Evolutionary conservation across 176 grass and related monocot genomes (phyloP).

Genomic region (Ensete glaucum): DNA sequence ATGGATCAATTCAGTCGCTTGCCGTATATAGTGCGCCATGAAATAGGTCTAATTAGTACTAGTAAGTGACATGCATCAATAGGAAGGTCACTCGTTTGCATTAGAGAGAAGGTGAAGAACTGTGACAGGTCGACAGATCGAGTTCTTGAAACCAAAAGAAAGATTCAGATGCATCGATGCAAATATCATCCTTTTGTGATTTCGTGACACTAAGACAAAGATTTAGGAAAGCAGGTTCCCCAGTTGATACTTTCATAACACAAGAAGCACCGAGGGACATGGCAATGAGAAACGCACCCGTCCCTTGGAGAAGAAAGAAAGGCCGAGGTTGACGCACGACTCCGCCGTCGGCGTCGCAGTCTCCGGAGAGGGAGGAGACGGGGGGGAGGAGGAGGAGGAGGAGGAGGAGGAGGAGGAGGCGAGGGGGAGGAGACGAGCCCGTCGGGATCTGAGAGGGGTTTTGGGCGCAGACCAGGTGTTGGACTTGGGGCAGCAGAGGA

Average conservation of each 20-base stretch:
- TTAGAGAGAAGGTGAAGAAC: too few species aligned
- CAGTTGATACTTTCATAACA: background rate
- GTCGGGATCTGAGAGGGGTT: constrained; percentile 4
- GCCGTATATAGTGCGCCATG: too few species aligned
- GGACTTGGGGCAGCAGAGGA: constrained; percentile 17
- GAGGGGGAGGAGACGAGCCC: constrained; percentile 19
- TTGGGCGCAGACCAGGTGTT: background rate
- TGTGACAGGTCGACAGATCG: too few species aligned
- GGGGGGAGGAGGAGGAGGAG: constrained; percentile 29
- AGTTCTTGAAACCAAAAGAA: background rate
- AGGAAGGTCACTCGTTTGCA: too few species aligned
- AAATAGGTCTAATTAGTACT: too few species aligned
- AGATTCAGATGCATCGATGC: background rate
- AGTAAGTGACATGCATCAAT: too few species aligned
- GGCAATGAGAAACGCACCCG: constrained; percentile 28
- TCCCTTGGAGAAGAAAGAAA: constrained; percentile 81
- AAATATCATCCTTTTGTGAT: background rate
- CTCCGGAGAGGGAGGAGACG: constrained; percentile 32
- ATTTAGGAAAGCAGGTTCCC: background rate
- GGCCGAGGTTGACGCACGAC: constrained; percentile 75
- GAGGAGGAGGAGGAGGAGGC: constrained; percentile 40
- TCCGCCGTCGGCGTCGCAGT: constrained; percentile 43
- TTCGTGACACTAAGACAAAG: background rate
- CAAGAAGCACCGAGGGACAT: background rate
- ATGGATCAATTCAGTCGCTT: too few species aligned